Base-by-base conservation (phyloP, 2,329 filamentous ascomycete genomes). In the Monilinia polystroma region DNA sequence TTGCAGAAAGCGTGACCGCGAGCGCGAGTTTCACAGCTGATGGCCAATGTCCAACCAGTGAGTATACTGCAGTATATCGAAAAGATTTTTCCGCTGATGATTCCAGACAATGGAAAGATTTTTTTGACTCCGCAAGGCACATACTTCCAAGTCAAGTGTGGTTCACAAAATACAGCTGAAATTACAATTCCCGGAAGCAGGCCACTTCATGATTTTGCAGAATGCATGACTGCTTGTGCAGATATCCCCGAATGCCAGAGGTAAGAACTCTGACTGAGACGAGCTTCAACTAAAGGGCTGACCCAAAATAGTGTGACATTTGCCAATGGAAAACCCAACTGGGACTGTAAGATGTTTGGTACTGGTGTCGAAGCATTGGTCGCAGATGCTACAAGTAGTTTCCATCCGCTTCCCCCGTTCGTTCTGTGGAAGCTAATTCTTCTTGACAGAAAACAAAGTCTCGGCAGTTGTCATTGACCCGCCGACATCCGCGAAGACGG, bases 181-280 rank as follows among this genome's bases (percentile, higher is more conserved):
- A 26, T 62, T 8, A 38, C 32, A 18, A 4, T 51, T 35, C 26
- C 58, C 10, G 58, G 47, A n/a, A 62, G 58, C 45, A 49, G 58
- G 23, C 58, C 58, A 41, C 58, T 62, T 51, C 58, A 62, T 62
- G 58, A 62, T 35, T 62, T 62, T 1, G 58, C 58, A 2, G 58
- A 62, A 38, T 62, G 58, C n/a, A 62, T 62, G 45, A 62, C 58
- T 51, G 58, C 58, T 26, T 62, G 58, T 41, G 58, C 58, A 26
- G 58, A 62, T 38, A 62, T 51, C 4, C 58, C 58, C 12, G 58
- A 51, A 14, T 62, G 58, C 32, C 51, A 62, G 14, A 62, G 58
- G 58, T 62, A 51, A 51, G 58, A 62, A 23, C 2, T 0, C 47
- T 7, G 12, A 16, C 11, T 14, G 1, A 20, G 4, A 12, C 23